phyloP scores from a whole-genome alignment of 805 yeast species.

The Candida insectorum region DNA sequence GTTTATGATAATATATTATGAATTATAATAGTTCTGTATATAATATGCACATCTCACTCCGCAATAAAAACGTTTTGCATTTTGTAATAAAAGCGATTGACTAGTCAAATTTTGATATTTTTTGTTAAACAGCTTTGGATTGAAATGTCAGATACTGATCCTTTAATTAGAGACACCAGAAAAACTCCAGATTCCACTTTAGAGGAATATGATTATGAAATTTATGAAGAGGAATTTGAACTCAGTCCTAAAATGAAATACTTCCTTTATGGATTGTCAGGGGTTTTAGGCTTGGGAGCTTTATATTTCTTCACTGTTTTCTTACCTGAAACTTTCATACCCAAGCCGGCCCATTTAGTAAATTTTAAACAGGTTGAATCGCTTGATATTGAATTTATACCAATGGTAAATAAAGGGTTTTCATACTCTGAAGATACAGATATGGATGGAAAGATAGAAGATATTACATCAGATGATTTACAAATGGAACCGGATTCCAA shows the following conservation, averaged over 20 bases:
- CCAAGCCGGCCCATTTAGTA: constrained; percentile 23
- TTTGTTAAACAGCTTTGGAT: too few relatives aligned
- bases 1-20: not conserved
- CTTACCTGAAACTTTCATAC: constrained; percentile 34
- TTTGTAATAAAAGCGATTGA: too few relatives aligned
- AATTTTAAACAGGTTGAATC: constrained; percentile 23
- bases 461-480: not conserved
- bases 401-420: constrained; percentile 13
- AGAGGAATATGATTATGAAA: constrained; percentile 14
- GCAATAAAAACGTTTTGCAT: too few relatives aligned
- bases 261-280: constrained; percentile 12
- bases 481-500: not conserved
- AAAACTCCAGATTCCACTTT: constrained; percentile 2
- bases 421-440: not conserved
- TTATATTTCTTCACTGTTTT: constrained; percentile 30
- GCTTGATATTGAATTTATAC: constrained; percentile 21
- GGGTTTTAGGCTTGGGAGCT: constrained; percentile 9
- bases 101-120: too few relatives aligned
- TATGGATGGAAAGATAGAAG: not conserved
- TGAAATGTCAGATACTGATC: constrained; percentile 17
- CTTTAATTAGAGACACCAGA: constrained; percentile 9
- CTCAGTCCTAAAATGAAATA: constrained; percentile 13
- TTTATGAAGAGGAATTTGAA: constrained; percentile 11
- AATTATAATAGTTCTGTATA: too few relatives aligned
- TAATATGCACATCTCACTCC: too few relatives aligned